These are phyloP conservation scores for Ceratocystis cacaofunesta DNA, from an alignment of 2,329 filamentous ascomycete genomes.

Conservation along the genomic window DNA sequence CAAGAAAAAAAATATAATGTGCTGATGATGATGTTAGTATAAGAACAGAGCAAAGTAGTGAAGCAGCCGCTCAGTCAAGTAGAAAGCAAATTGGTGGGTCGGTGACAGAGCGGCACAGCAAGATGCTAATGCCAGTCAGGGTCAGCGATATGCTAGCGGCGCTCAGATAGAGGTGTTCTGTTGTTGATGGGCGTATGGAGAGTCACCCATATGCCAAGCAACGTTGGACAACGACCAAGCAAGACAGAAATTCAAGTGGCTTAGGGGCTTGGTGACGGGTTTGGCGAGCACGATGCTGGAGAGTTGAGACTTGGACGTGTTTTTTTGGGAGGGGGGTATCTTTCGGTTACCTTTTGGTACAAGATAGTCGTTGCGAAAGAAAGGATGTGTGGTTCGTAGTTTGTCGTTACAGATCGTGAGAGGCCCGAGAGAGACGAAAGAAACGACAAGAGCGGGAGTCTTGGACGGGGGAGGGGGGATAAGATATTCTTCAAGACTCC, in stretches of 20 bases:
- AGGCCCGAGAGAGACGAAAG: background rate
- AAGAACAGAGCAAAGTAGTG: background rate
- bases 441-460: background rate
- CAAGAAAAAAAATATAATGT: too few species aligned
- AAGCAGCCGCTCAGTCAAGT: background rate
- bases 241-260: background rate
- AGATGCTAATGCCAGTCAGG: too few species aligned
- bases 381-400: background rate
- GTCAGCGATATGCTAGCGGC: too few species aligned
- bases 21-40: too few species aligned
- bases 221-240: slow-evolving; percentile 1
- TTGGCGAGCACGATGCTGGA: background rate
- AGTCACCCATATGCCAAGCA: background rate
- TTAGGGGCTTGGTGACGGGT: background rate
- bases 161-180: too few species aligned
- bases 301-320: too few species aligned
- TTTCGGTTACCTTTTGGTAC: background rate
- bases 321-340: background rate
- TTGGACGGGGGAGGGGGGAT: background rate
- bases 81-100: background rate
- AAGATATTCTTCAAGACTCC: slow-evolving; percentile 7
- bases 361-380: background rate
- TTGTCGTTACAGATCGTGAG: slow-evolving; percentile 5
- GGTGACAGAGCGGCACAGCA: background rate
- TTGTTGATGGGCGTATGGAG: too few species aligned